Evolutionary conservation across 2,329 filamentous ascomycete genomes (phyloP).

Genomic region (Mycosphaerella sp.): DNA sequence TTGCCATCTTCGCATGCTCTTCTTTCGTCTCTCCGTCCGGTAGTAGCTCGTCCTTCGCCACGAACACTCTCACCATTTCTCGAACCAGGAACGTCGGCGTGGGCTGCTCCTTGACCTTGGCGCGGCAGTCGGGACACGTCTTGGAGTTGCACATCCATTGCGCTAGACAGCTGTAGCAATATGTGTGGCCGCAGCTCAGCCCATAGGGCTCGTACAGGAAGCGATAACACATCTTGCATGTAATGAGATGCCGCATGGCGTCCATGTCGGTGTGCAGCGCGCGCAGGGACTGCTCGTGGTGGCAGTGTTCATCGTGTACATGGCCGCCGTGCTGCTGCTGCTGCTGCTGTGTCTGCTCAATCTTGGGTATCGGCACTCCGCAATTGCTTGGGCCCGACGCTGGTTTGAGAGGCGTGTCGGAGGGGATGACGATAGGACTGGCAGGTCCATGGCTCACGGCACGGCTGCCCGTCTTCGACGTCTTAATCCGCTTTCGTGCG

Average conservation of each 20-base stretch:
- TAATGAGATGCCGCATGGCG: conserved; percentile 54
- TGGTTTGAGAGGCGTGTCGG: conserved; percentile 9
- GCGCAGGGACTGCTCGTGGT: conserved; percentile 24
- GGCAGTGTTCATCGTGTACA: conserved; percentile 11
- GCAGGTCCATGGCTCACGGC: conserved; percentile 11
- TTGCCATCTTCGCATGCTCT: conserved; percentile 52
- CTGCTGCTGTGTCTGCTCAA: not conserved
- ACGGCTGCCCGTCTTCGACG: conserved; percentile 16
- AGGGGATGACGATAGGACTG: conserved; percentile 8
- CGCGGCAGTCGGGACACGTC: conserved; percentile 63
- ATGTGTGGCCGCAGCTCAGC: conserved; percentile 62
- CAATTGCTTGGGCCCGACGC: conserved; percentile 1
- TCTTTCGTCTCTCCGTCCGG: conserved; percentile 57
- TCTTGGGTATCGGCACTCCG: conserved; percentile 1
- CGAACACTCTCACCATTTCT: conserved; percentile 58
- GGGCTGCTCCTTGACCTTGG: conserved; percentile 52
- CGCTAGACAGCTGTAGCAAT: conserved; percentile 54
- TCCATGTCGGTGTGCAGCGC: conserved; percentile 48
- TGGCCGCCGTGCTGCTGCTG: not conserved
- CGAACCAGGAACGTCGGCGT: conserved; percentile 61
- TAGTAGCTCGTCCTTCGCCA: conserved; percentile 53
- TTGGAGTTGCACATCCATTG: conserved; percentile 53
- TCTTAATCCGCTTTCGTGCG: conserved; percentile 24
- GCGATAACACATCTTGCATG: conserved; percentile 63
- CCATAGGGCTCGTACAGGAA: conserved; percentile 65